Evolutionary conservation across 371 early-diverging fungal genomes (phyloP), one percentile per base, ranked within the genome.

Genomic region (Apophysomyces ossiformis): DNA sequence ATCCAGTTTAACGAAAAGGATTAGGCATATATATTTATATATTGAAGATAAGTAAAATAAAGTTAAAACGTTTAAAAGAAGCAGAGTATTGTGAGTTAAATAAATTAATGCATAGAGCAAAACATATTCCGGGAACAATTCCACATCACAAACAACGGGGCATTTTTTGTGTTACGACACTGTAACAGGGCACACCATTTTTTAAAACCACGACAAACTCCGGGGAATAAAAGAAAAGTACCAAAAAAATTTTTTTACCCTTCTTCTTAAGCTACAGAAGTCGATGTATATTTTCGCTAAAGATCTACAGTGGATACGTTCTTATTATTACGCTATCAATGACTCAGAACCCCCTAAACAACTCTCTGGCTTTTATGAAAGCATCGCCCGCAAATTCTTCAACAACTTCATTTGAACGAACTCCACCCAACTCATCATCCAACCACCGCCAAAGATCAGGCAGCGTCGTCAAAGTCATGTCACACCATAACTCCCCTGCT

Each of bases 371-470:
- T 50, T 50, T 50, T 50, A 16, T 50, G 54, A 50, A 50, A 21
- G 54, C 54, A 58, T 65, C 66, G 5, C 60, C 43, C 13, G 60
- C 44, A 41, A 65, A 60, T 47, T 43, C 59, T 32, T 65, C 66
- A n/a, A 39, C 66, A 37, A 38, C 39, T 11, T 50, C 54, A 9
- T 18, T 50, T 50, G 54, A 50, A 50, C 54, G 54, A 8, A 50
- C 21, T 26, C 9, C 54, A 9, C n/a, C 16, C 21, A 50, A 50
- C 21, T 50, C 54, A 50, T 50, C 54, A 32, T 50, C 54, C 11
- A 50, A 50, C 54, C 54, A 50, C 54, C 54, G 54, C 21, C 54
- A 50, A 50, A n/a, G 54, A 50, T 50, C 54, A n/a, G 54, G 54
- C n/a, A 50, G 54, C 26, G 54, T 50, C 54, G 21, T 50, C 21